Percentiles rank a stretch among this genome's conserved stretches.
These are phyloP conservation scores for Beauveria caledonica DNA, from an alignment of 2,329 filamentous ascomycete species.

Conservation along the genomic window DNA sequence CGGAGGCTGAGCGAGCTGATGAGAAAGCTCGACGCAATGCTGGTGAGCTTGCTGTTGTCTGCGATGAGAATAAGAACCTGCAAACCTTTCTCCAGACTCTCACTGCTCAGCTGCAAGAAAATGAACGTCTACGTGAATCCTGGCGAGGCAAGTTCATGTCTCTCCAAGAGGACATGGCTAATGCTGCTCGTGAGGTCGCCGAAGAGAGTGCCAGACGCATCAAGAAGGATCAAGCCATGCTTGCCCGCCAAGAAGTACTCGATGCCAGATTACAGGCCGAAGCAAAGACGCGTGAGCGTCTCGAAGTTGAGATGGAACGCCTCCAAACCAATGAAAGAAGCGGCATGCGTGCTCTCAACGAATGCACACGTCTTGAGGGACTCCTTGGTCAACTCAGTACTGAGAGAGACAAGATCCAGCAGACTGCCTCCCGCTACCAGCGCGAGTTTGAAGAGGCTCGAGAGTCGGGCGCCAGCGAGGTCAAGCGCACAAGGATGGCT, in stretches of 20 bases:
- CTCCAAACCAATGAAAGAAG: constrained; percentile 56
- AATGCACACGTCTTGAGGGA: constrained; percentile 51
- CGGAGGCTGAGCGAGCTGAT: constrained; percentile 51
- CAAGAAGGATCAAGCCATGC: constrained; percentile 69
- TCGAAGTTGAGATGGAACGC: constrained; percentile 59
- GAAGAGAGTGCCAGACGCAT: constrained; percentile 74
- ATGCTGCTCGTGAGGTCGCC: constrained; percentile 68
- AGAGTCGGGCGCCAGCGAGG: constrained; percentile 69
- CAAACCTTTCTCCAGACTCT: constrained; percentile 66
- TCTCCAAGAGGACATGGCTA: constrained; percentile 80
- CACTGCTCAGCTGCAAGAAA: constrained; percentile 74
- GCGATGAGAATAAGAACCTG: constrained; percentile 62
- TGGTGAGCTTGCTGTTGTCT: constrained; percentile 38
- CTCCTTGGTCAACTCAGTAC: constrained; percentile 48
- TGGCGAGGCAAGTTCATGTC: constrained; percentile 79
- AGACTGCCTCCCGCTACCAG: constrained; percentile 60
- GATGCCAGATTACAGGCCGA: constrained; percentile 71
- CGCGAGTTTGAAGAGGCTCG: constrained; percentile 78
- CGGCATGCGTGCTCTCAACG: constrained; percentile 54
- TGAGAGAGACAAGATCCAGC: constrained; percentile 66
- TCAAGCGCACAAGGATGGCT: constrained; percentile 69
- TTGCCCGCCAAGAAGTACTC: constrained; percentile 72
- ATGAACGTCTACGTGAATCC: constrained; percentile 71
- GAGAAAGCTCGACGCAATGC: constrained; percentile 42
- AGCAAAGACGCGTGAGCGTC: constrained; percentile 57